These are phyloP conservation scores for Alternaria gansuensis DNA, from an alignment of 2,329 filamentous ascomycete species.

Conservation along the genomic window DNA sequence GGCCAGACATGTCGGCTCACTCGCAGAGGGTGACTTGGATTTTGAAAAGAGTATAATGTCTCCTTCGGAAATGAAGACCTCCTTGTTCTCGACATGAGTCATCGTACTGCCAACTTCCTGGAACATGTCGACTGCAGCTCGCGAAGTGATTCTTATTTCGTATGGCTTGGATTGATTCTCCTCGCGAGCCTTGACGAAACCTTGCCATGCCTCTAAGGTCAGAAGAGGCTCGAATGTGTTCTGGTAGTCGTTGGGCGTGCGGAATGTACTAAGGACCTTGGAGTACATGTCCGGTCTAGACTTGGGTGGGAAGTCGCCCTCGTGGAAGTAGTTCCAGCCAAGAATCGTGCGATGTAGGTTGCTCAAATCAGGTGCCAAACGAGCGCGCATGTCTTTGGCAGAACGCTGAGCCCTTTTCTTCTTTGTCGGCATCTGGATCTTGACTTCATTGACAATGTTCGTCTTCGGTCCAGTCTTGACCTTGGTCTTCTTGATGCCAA, in stretches of 20 bases:
- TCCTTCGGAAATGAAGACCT: slow-evolving; percentile 78
- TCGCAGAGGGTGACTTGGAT: slow-evolving; percentile 72
- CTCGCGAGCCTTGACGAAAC: slow-evolving; percentile 88
- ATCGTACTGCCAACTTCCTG: slow-evolving; percentile 89
- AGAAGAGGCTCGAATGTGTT: slow-evolving; percentile 89
- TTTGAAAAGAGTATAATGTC: slow-evolving; percentile 89
- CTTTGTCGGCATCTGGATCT: slow-evolving; percentile 74
- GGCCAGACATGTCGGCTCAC: slow-evolving; percentile 82
- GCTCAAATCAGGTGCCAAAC: slow-evolving; percentile 88
- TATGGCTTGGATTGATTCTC: slow-evolving; percentile 83
- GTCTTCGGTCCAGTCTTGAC: slow-evolving; percentile 50
- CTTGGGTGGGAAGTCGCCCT: slow-evolving; percentile 82
- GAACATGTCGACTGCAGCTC: slow-evolving; percentile 90
- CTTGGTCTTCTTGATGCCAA: slow-evolving; percentile 64
- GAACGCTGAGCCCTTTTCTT: slow-evolving; percentile 83
- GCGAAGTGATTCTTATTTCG: slow-evolving; percentile 85
- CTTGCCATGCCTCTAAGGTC: slow-evolving; percentile 93
- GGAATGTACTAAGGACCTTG: slow-evolving; percentile 79
- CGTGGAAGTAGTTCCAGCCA: slow-evolving; percentile 93
- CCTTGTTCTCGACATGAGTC: slow-evolving; percentile 73
- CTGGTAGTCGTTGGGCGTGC: slow-evolving; percentile 80
- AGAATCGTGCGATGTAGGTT: slow-evolving; percentile 85
- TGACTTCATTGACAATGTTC: slow-evolving; percentile 51
- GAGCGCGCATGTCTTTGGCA: slow-evolving; percentile 91
- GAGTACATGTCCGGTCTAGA: slow-evolving; percentile 74